phyloP scores from a whole-genome alignment of 2,329 filamentous ascomycete species.

The Nakataea oryzae region DNA sequence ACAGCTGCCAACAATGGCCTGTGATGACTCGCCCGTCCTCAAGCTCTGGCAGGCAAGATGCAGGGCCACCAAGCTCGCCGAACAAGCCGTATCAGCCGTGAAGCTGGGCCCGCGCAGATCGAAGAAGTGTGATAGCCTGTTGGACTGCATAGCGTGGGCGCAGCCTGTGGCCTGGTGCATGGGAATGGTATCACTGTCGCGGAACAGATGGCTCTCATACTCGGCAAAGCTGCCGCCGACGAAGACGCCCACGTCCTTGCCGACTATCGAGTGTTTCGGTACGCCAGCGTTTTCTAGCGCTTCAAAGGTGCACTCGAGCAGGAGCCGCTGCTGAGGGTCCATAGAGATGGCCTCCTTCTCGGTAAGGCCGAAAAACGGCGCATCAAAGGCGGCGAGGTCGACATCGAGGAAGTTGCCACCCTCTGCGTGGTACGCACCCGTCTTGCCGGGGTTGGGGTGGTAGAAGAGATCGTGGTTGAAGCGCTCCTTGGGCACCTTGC shows the following conservation, averaged over 20 bases:
- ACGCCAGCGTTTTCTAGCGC: constrained; percentile 41
- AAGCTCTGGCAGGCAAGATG: constrained; percentile 40
- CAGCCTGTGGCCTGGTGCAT: constrained; percentile 22
- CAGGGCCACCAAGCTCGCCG: constrained; percentile 36
- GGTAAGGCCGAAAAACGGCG: constrained; percentile 23
- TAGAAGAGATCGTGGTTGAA: constrained; percentile 21
- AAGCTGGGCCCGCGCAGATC: constrained; percentile 42
- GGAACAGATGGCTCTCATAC: constrained; percentile 10
- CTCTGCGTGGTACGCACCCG: constrained; percentile 19
- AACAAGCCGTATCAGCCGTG: constrained; percentile 41
- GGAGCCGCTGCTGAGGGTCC: constrained; percentile 39
- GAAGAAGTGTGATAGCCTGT: constrained; percentile 44
- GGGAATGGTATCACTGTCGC: constrained; percentile 12
- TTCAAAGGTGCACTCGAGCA: constrained; percentile 42
- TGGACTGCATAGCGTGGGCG: constrained; percentile 41
- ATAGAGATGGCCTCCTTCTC: constrained; percentile 21
- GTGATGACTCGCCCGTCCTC: constrained; percentile 31
- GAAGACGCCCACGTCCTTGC: constrained; percentile 37
- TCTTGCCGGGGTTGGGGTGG: constrained; percentile 19
- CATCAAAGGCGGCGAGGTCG: constrained; percentile 18
- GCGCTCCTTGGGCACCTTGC: constrained; percentile 16
- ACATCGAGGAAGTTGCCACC: constrained; percentile 20
- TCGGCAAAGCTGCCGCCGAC: constrained; percentile 29
- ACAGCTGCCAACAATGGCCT: constrained; percentile 36
- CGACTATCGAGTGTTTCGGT: constrained; percentile 32